Conservation (phyloP, 2,329 filamentous ascomycete species). For the Graphiopsis chlorocephala region DNA sequence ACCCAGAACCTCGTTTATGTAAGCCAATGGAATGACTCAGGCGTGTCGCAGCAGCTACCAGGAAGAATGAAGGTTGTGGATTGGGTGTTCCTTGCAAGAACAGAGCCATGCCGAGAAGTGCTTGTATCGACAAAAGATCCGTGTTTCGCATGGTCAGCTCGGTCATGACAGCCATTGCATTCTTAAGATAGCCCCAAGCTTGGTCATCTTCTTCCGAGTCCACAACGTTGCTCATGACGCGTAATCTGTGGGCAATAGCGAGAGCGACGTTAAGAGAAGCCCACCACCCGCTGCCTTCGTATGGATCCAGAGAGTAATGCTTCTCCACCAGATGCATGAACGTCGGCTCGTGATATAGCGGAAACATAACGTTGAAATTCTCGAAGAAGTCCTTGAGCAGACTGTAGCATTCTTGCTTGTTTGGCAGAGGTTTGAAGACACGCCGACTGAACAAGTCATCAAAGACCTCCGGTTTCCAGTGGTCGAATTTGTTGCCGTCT, state of each 20-base stretch:
- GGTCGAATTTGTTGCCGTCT: slow-evolving; percentile 92
- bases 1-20: slow-evolving; percentile 88
- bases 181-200: slow-evolving; percentile 94
- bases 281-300: slow-evolving; percentile 97
- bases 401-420: slow-evolving; percentile 82
- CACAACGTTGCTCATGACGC: slow-evolving; percentile 92
- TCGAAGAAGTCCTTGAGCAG: slow-evolving; percentile 92
- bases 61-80: slow-evolving; percentile 87
- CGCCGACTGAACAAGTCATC: slow-evolving; percentile 83
- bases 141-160: slow-evolving; percentile 96
- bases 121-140: slow-evolving; percentile 91
- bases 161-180: slow-evolving; percentile 87
- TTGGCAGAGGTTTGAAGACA: slow-evolving; percentile 77
- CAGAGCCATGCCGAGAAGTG: slow-evolving; percentile 84
- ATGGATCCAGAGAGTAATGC: slow-evolving; percentile 89
- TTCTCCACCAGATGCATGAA: slow-evolving; percentile 97
- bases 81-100: slow-evolving; percentile 97
- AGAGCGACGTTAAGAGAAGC: slow-evolving; percentile 90
- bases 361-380: slow-evolving; percentile 99
- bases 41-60: slow-evolving; percentile 86
- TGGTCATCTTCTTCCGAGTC: slow-evolving; percentile 89
- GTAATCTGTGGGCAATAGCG: slow-evolving; percentile 87
- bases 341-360: slow-evolving; percentile 92
- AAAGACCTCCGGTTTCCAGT: slow-evolving; percentile 98
- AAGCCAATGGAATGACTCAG: slow-evolving; percentile 91